These are phyloP conservation scores for Tilletia caries DNA, from an alignment of 1,284 basidiomycete genomes.

Conservation along the genomic window DNA sequence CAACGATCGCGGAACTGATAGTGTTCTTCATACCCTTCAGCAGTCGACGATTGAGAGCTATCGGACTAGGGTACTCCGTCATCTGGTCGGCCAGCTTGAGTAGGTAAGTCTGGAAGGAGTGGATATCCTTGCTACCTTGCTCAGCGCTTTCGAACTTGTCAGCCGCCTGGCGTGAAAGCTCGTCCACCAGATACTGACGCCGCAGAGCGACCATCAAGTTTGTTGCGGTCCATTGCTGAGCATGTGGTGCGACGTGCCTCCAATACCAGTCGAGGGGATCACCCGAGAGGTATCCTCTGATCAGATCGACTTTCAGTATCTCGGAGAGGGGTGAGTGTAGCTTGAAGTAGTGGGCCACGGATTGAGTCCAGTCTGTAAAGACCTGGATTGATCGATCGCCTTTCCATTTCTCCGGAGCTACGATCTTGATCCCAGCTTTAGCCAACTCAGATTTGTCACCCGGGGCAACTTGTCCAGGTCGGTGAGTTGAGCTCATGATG, in stretches of 20 bases:
- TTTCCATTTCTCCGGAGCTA: constrained; percentile 3
- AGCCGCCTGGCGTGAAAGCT: not conserved
- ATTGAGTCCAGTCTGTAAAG: constrained; percentile 3
- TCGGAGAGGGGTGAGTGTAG: not conserved
- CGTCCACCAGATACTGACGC: not conserved
- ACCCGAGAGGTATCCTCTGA: not conserved
- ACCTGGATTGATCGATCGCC: not conserved
- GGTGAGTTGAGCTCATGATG: not conserved
- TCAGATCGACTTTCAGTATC: not conserved
- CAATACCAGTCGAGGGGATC: constrained; percentile 10
- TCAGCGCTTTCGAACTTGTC: constrained; percentile 9
- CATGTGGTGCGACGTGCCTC: not conserved
- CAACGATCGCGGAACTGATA: not conserved
- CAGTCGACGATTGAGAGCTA: not conserved
- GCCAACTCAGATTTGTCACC: not conserved
- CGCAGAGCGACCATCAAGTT: not conserved
- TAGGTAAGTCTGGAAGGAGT: not conserved
- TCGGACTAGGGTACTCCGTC: constrained; percentile 1
- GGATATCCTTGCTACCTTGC: not conserved
- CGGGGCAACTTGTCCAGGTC: not conserved
- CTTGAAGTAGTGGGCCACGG: constrained; percentile 1
- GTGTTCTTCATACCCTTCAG: not conserved
- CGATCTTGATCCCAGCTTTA: not conserved
- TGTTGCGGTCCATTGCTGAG: not conserved
- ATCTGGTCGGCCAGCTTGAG: constrained; percentile 8